phyloP scores from a whole-genome alignment of 164 flowering plant genomes.

The Houttuynia cordata region DNA sequence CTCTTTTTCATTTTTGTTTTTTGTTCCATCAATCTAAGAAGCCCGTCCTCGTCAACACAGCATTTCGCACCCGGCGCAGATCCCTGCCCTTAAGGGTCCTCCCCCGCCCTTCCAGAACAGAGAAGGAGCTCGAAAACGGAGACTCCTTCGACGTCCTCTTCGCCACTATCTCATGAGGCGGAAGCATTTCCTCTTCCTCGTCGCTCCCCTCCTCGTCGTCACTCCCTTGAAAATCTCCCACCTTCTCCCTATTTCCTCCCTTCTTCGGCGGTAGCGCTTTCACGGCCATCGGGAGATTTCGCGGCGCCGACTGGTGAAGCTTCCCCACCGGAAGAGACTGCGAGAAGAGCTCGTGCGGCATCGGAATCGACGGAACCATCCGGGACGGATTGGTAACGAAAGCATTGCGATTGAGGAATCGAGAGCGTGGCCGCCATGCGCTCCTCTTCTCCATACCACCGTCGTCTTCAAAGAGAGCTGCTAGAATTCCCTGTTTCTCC shows the following conservation, averaged over 20 bases:
- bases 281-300: constrained; percentile 44
- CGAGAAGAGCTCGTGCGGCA: constrained; percentile 11
- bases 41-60: constrained; percentile 60
- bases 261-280: constrained; percentile 8
- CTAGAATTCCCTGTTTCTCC: constrained; percentile 42
- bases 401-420: background rate
- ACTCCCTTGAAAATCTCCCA: constrained; percentile 7
- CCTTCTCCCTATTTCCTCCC: constrained; percentile 13
- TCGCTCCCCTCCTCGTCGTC: constrained; percentile 10
- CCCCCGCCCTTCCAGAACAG: constrained; percentile 79
- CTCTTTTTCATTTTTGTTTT: background rate
- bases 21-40: constrained; percentile 38
- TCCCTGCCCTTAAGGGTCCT: constrained; percentile 85
- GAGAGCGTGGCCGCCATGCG: constrained; percentile 21
- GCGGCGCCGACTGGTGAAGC: constrained; percentile 51
- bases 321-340: constrained; percentile 19
- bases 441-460: constrained; percentile 4
- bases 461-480: constrained; percentile 31
- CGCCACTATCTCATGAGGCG: constrained; percentile 79
- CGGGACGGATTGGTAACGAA: constrained; percentile 5
- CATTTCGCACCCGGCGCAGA: constrained; percentile 65
- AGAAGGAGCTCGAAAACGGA: constrained; percentile 44
- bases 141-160: constrained; percentile 24
- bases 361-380: constrained; percentile 32
- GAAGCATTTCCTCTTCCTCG: constrained; percentile 35